Base-by-base conservation (phyloP, 1,284 basidiomycete species). In the Tilletia indica region DNA sequence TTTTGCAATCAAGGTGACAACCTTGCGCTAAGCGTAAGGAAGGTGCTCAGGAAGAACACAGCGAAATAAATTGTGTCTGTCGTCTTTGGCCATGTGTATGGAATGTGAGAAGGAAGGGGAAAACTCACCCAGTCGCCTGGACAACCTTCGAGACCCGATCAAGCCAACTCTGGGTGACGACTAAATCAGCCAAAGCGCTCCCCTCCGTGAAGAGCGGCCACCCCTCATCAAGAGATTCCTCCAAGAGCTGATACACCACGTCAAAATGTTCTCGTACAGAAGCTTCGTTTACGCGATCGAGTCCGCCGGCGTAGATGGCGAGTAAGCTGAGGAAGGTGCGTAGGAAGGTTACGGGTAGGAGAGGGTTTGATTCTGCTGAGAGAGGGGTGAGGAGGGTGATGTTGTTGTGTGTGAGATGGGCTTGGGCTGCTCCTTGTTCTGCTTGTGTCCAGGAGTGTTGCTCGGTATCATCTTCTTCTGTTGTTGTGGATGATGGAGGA, bases 271-370 rank as follows among this genome's bases (percentile, higher is more conserved):
- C 78, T 19, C 78, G 70, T 9, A 83, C 74, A 9, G 77, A 70
- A 47, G 81, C 78, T 69, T 83, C 81, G 4, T 79, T 83, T 56
- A 83, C 71, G 14, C 71, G 58, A 5, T 71, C 51, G 1, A 77
- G 74, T 34, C 76, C 72, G 42, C 72, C 71, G 16, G 77, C 76
- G 45, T 78, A 64, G 61, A 64, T 64, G 61, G 61, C 61, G 75
- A 2, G 72, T 73, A 34, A 82, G 76, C 58, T 83, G 66, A 93
- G 86, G 80, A 97, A 94, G 0, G 91, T 89, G 80, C 92, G 90
- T 34, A 97, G 85, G 83, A 97, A 97, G 0, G 93, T 88, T 82
- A 97, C 93, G 2, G 92, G 93, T 70, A 94, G 90, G 36, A 96
- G 86, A 0, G 94, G 94, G 82, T 97, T 94, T 79, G 91, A 87